Conservation (phyloP, 768 basidiomycete species). For the Daedaleopsis sinensis region DNA sequence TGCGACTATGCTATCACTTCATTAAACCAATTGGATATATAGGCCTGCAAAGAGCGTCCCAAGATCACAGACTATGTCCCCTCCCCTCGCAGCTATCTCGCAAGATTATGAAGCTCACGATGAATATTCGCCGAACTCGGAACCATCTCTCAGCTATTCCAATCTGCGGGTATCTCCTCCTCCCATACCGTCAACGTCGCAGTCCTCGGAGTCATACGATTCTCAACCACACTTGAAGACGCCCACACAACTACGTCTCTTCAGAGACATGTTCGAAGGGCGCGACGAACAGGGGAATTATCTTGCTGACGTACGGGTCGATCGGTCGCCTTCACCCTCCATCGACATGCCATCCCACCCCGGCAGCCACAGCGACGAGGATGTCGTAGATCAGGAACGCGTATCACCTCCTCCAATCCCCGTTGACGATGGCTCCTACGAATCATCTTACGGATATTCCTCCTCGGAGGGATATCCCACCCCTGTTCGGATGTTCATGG, state of each 20-base stretch:
- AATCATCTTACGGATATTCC: background rate
- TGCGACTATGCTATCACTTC: background rate
- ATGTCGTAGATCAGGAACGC: background rate
- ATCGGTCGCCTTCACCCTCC: background rate
- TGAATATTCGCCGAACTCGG: constrained; percentile 8
- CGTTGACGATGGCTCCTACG: background rate
- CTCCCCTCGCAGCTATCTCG: background rate
- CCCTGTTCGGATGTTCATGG: background rate
- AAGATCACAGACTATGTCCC: background rate
- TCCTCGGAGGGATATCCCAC: background rate
- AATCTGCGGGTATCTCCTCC: background rate
- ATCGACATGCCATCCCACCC: background rate
- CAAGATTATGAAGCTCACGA: constrained; percentile 17
- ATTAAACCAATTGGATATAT: background rate
- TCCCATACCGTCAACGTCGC: background rate
- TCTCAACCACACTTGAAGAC: background rate
- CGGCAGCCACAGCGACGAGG: no score
- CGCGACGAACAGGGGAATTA: constrained; percentile 15
- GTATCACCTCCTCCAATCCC: background rate
- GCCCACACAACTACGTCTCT: constrained; percentile 6
- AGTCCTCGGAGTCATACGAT: background rate
- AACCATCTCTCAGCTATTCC: background rate
- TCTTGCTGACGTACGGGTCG: background rate
- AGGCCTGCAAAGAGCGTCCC: background rate
- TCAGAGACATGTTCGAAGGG: constrained; percentile 10